These are phyloP conservation scores for Pyrrhoderma lamaoense DNA, from an alignment of 1,284 basidiomycete species.

Conservation along the genomic window DNA sequence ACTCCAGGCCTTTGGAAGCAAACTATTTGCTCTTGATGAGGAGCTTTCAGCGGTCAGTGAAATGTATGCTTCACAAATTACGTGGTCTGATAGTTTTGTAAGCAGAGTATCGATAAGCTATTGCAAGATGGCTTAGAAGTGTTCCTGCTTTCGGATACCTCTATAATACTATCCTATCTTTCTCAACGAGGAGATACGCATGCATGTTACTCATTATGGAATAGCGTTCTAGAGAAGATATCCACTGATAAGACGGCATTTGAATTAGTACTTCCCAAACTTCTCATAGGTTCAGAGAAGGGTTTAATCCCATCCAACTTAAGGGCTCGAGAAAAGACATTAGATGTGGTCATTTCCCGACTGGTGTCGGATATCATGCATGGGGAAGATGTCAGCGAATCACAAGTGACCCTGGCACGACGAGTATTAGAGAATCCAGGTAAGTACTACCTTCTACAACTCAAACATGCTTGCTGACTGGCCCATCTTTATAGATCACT, in stretches of 20 bases:
- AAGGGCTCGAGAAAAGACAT: slow-evolving; percentile 34
- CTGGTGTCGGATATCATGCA: slow-evolving; percentile 28
- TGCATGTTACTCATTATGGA: slow-evolving; percentile 36
- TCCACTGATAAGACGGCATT: slow-evolving; percentile 27
- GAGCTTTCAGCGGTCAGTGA: slow-evolving; percentile 33
- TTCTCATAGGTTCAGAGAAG: slow-evolving; percentile 35
- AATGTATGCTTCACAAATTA: slow-evolving; percentile 5
- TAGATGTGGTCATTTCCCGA: slow-evolving; percentile 30
- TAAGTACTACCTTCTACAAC: slow-evolving; percentile 20
- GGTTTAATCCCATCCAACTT: slow-evolving; percentile 34
- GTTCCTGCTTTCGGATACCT: slow-evolving; percentile 32
- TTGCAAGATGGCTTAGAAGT: slow-evolving; percentile 31
- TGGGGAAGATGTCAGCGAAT: slow-evolving; percentile 14
- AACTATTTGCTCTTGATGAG: slow-evolving; percentile 34
- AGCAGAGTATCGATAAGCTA: slow-evolving; percentile 41
- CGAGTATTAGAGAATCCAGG: slow-evolving; percentile 33
- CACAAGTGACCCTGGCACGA: slow-evolving; percentile 27
- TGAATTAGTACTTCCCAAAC: slow-evolving; percentile 24
- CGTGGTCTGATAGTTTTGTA: not conserved
- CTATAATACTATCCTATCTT: slow-evolving; percentile 44
- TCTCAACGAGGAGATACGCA: slow-evolving; percentile 32
- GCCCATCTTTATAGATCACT: slow-evolving; percentile 23
- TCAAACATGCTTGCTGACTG: slow-evolving; percentile 12
- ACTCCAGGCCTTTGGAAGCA: slow-evolving; percentile 34
- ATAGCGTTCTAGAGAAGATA: slow-evolving; percentile 32